Percentiles rank a stretch among this genome's conserved stretches.
phyloP scores from a whole-genome alignment of 768 basidiomycete genomes.

The Termitomyces heimii region DNA sequence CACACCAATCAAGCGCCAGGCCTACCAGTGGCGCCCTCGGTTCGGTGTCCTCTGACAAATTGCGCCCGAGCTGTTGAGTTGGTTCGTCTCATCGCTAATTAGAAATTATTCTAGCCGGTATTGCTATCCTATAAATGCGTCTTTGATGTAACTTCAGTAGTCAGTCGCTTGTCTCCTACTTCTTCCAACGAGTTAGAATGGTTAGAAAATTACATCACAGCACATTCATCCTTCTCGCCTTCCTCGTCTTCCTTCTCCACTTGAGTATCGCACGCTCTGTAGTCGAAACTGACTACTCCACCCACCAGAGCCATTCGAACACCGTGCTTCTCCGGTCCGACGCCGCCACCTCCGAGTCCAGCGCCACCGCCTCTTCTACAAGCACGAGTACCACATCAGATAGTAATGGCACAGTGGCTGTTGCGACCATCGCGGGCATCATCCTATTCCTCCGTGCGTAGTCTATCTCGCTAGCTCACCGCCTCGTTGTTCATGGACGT shows the following conservation, averaged over 20 bases:
- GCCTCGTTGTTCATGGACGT: not conserved
- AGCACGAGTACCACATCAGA: not conserved
- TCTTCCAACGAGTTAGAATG: not conserved
- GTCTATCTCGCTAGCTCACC: not conserved
- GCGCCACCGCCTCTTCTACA: not conserved
- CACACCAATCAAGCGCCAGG: not conserved
- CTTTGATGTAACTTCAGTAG: not conserved
- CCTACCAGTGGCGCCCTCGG: not conserved
- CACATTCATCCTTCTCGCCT: not conserved
- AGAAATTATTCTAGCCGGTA: not conserved
- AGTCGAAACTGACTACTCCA: not conserved
- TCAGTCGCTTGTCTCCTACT: not conserved
- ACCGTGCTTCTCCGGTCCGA: not conserved
- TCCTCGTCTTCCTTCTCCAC: not conserved
- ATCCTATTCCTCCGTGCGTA: not conserved
- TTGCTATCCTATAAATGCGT: not conserved
- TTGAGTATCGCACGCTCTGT: too few relatives aligned
- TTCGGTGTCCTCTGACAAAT: not conserved
- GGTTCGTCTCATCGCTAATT: not conserved
- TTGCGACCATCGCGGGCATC: not conserved
- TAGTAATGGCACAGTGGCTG: not conserved
- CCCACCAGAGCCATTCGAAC: not conserved
- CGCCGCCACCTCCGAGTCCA: not conserved
- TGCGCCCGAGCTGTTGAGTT: too few relatives aligned
- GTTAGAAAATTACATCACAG: not conserved